Evolutionary conservation across 2,329 filamentous ascomycete genomes (phyloP).

Genomic region (Pseudogymnoascus sp.): DNA sequence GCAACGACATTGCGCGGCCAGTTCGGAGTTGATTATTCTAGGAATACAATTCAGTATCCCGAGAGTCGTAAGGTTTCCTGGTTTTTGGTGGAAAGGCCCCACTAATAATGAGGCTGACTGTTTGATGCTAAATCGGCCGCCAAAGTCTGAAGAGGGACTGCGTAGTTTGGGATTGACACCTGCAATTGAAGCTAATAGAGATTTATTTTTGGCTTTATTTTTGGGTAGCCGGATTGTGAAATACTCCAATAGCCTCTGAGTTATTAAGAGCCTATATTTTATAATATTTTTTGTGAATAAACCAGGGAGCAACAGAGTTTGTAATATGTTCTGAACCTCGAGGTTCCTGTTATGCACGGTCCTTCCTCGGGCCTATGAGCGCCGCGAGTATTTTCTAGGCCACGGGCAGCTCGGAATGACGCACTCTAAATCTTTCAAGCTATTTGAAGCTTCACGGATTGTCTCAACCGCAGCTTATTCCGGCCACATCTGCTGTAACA

Average conservation of each 20-base stretch:
- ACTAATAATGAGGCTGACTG: slow-evolving; percentile 5
- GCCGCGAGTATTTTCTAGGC: background rate
- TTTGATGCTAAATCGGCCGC: background rate
- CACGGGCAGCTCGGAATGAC: background rate
- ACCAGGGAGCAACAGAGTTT: background rate
- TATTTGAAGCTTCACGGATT: background rate
- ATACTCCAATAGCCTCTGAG: background rate
- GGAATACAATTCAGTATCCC: background rate
- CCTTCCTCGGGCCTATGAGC: background rate
- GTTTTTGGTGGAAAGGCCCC: background rate
- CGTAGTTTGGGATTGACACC: background rate
- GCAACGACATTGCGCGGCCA: slow-evolving; percentile 6
- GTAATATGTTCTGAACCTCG: background rate
- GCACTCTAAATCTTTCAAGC: background rate
- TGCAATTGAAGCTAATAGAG: background rate
- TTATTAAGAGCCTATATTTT: background rate
- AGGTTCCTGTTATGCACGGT: background rate
- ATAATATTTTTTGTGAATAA: background rate
- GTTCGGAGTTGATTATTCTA: slow-evolving; percentile 6
- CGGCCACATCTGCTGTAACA: background rate
- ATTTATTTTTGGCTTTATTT: background rate
- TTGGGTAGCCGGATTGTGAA: background rate
- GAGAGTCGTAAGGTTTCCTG: background rate
- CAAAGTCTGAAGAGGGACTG: background rate
- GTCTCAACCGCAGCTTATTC: background rate